These are phyloP conservation scores for Dorcoceras hygrometricum DNA, from an alignment of 257 asterid genomes.

Conservation along the genomic window DNA sequence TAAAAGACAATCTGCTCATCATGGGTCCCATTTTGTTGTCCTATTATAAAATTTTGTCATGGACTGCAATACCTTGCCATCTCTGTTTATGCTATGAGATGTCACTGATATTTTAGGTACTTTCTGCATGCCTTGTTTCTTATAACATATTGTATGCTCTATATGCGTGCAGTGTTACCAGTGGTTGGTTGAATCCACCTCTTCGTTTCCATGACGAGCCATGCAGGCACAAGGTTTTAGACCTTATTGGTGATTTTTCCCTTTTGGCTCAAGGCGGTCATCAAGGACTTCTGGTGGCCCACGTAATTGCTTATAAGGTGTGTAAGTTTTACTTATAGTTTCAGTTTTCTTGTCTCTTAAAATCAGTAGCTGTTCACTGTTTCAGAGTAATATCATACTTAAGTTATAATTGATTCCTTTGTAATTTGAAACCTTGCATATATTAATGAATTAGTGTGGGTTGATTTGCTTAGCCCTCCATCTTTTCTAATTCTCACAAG, in stretches of 20 bases:
- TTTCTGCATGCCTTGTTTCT: constrained; percentile 5
- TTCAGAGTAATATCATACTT: background rate
- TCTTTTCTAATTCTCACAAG: too few species aligned
- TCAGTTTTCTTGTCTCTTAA: background rate
- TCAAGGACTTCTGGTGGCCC: constrained; percentile 89
- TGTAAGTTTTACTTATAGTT: background rate
- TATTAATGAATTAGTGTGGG: background rate
- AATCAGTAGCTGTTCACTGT: background rate
- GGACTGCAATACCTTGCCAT: background rate
- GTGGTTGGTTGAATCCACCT: constrained; percentile 94
- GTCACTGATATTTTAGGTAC: constrained; percentile 1
- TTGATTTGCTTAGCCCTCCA: too few species aligned
- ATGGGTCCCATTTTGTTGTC: background rate
- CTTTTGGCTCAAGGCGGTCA: constrained; percentile 77
- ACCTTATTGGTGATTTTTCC: constrained; percentile 92
- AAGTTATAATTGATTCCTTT: background rate
- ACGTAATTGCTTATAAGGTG: constrained; percentile 64
- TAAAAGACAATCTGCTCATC: background rate
- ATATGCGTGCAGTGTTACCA: constrained; percentile 39
- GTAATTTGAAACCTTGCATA: background rate
- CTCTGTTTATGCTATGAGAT: background rate
- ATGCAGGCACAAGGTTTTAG: constrained; percentile 92
- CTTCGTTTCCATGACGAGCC: constrained; percentile 76
- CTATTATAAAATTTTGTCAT: background rate
- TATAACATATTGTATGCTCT: background rate